A percentile compares a stretch with the other conserved stretches of the same genome.
phyloP scores from a whole-genome alignment of 208 protist species.

The Acanthamoeba comandoni region DNA sequence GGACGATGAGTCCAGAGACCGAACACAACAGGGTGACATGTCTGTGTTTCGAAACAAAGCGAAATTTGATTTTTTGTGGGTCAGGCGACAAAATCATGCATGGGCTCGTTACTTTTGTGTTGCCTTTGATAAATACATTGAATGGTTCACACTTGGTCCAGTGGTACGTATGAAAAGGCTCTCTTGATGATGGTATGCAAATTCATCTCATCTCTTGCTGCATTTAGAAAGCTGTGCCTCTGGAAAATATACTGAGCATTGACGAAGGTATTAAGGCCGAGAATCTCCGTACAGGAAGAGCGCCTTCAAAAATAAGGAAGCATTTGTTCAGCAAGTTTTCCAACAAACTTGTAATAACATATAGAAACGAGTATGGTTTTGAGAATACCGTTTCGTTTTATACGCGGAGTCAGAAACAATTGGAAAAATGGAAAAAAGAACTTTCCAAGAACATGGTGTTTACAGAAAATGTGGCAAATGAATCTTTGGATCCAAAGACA shows the following conservation, averaged over 20 bases:
- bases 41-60: background rate
- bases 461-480: no score
- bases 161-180: constrained; percentile 12
- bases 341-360: background rate
- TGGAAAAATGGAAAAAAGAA: no score
- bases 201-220: no score
- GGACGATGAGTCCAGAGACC: background rate
- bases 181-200: no score
- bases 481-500: no score
- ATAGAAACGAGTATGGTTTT: constrained; percentile 60
- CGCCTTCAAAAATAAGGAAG: constrained; percentile 30
- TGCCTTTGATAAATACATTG: constrained; percentile 16
- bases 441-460: no score
- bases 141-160: constrained; percentile 39
- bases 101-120: constrained; percentile 67
- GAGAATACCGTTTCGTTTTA: constrained; percentile 19
- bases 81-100: constrained; percentile 38
- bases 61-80: constrained; percentile 45
- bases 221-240: no score
- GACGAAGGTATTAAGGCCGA: constrained; percentile 8
- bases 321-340: background rate
- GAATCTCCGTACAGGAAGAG: constrained; percentile 33
- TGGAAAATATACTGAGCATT: constrained; percentile 25
- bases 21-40: background rate
- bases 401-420: no score